Conservation (phyloP, 2,329 filamentous ascomycete genomes). For the Trichoderma polysporum region DNA sequence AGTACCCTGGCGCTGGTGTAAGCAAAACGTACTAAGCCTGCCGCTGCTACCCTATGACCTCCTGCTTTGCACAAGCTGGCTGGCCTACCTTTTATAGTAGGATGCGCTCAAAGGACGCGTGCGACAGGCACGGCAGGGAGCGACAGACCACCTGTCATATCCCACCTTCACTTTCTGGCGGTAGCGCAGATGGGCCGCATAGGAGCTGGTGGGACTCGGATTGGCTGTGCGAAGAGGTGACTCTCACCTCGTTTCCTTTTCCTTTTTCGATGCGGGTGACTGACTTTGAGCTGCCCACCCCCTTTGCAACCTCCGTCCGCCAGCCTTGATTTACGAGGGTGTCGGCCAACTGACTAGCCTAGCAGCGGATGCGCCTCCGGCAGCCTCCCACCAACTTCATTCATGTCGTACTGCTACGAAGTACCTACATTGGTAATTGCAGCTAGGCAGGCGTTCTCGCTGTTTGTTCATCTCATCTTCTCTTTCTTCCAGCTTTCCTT, state of each 20-base stretch:
- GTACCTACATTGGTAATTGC: background rate
- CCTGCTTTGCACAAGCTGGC: background rate
- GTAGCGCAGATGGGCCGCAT: slow-evolving; percentile 3
- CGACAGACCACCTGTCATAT: background rate
- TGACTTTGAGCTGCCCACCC: background rate
- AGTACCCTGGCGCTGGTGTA: background rate
- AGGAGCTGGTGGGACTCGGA: slow-evolving; percentile 6
- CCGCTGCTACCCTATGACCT: background rate
- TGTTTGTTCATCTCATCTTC: background rate
- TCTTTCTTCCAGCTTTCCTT: background rate
- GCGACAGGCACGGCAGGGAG: background rate
- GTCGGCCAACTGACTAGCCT: background rate
- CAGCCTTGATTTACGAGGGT: background rate
- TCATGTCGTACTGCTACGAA: background rate
- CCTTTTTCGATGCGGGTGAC: background rate
- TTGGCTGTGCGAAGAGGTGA: background rate
- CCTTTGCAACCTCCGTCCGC: background rate
- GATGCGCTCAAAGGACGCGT: background rate
- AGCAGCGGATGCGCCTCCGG: slow-evolving; percentile 3
- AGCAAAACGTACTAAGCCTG: background rate
- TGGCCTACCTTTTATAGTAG: no score
- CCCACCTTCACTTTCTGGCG: slow-evolving; percentile 2
- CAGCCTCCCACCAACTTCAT: background rate
- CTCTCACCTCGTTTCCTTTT: slow-evolving; percentile 11
- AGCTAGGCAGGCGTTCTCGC: background rate